These are phyloP conservation scores for Solanum medicagineum DNA, from an alignment of 257 asterid species.

Conservation along the genomic window DNA sequence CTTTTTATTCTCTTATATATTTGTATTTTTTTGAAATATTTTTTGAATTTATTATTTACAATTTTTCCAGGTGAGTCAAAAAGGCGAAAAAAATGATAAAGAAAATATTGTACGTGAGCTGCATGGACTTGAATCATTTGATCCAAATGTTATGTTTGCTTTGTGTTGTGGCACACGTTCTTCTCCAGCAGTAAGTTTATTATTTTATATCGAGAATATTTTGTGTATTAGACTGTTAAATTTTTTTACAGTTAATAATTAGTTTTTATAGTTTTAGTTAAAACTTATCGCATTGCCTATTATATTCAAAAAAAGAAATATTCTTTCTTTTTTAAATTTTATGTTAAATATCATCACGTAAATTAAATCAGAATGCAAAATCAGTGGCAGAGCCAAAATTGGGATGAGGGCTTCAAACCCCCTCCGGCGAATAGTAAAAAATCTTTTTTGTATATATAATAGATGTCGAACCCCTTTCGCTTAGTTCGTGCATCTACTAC, in stretches of 20 bases:
- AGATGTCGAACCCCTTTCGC: too few relatives aligned
- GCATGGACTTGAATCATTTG: conserved; percentile 52
- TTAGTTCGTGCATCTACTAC: too few relatives aligned
- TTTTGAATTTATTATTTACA: neutral
- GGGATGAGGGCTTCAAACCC: too few relatives aligned
- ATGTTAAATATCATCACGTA: neutral
- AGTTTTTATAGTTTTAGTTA: neutral
- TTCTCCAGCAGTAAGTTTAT: conserved; percentile 69
- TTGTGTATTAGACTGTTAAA: too few relatives aligned
- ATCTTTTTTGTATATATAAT: too few relatives aligned
- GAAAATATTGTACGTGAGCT: conserved; percentile 30
- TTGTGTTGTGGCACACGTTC: conserved; percentile 83
- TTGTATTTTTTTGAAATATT: neutral
- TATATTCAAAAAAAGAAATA: too few relatives aligned
- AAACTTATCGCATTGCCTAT: too few relatives aligned
- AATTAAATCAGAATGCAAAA: neutral
- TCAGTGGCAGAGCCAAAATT: too few relatives aligned
- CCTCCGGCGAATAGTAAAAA: too few relatives aligned
- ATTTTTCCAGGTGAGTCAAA: conserved; percentile 10
- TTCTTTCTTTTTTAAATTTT: neutral
- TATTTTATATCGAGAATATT: too few relatives aligned
- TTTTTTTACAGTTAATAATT: too few relatives aligned
- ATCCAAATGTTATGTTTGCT: conserved; percentile 77
- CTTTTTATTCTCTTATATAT: neutral
- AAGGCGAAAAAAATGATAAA: conserved; percentile 20